Conservation (phyloP, 768 basidiomycete genomes). For the Kwoniella mangroviensis region DNA sequence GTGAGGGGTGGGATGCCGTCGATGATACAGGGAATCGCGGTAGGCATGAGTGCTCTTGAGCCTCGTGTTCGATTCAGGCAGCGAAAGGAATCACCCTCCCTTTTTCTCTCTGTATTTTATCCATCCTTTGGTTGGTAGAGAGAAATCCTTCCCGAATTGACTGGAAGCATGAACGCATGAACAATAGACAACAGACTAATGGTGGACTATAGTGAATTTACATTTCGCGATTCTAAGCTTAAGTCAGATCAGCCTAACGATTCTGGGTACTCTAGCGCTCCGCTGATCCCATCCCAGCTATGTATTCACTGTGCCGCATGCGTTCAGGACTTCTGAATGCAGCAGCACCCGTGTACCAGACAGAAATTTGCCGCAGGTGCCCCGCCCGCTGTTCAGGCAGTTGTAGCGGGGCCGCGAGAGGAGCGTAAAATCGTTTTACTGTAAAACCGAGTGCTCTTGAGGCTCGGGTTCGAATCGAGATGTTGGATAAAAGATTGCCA, state of each 20-base stretch:
- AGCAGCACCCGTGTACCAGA: too few species aligned
- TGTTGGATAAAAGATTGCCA: background rate
- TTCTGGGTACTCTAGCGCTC: too few species aligned
- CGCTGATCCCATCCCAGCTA: too few species aligned
- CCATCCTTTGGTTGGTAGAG: too few species aligned
- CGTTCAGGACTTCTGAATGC: too few species aligned
- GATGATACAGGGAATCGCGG: background rate
- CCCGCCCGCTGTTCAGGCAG: background rate
- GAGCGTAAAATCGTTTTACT: background rate
- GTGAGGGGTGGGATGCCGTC: background rate
- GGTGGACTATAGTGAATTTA: background rate
- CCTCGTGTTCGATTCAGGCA: conserved; percentile 2
- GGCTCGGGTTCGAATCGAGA: background rate
- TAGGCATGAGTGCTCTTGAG: background rate
- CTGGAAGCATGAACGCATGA: too few species aligned
- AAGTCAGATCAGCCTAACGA: background rate
- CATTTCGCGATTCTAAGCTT: background rate
- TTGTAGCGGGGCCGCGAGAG: background rate
- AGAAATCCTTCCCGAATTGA: too few species aligned
- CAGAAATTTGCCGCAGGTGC: too few species aligned
- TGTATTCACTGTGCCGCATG: too few species aligned
- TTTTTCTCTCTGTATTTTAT: background rate
- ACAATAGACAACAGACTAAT: too few species aligned
- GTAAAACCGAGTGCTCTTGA: background rate
- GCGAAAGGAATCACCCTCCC: background rate